Evolutionary conservation across 1,284 basidiomycete genomes (phyloP).

Genomic region (Trichosporon sp.): DNA sequence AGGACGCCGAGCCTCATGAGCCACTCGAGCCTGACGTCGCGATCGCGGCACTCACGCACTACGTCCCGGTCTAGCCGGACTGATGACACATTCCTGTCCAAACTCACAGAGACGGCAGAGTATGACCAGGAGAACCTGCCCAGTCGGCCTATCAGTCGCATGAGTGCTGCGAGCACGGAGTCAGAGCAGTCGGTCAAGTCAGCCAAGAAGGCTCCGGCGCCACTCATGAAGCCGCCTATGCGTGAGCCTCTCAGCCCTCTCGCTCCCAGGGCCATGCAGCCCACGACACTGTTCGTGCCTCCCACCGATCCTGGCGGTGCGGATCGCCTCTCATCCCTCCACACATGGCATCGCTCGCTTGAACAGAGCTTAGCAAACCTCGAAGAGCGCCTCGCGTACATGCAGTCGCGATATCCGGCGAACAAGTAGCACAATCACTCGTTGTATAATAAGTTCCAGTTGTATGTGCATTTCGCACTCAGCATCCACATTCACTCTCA

Average conservation of each 20-base stretch:
- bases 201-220: neutral
- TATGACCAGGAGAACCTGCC: neutral
- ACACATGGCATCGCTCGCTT: constrained; percentile 17
- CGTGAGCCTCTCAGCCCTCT: neutral
- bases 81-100: constrained; percentile 15
- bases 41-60: neutral
- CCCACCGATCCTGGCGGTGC: neutral
- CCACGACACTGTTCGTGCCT: neutral
- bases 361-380: constrained; percentile 1
- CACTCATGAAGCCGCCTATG: neutral
- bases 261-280: neutral
- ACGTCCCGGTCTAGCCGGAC: neutral
- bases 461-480: constrained; percentile 5
- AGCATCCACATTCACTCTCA: neutral
- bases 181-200: neutral
- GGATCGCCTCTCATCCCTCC: constrained; percentile 1
- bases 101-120: neutral
- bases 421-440: neutral
- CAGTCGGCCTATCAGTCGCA: neutral
- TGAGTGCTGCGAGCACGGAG: neutral
- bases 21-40: neutral
- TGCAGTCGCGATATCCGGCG: neutral
- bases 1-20: neutral
- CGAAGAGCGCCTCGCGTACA: neutral
- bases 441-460: neutral